Conservation (phyloP, 2,329 filamentous ascomycete species). For the Chlorencoelia australis region DNA sequence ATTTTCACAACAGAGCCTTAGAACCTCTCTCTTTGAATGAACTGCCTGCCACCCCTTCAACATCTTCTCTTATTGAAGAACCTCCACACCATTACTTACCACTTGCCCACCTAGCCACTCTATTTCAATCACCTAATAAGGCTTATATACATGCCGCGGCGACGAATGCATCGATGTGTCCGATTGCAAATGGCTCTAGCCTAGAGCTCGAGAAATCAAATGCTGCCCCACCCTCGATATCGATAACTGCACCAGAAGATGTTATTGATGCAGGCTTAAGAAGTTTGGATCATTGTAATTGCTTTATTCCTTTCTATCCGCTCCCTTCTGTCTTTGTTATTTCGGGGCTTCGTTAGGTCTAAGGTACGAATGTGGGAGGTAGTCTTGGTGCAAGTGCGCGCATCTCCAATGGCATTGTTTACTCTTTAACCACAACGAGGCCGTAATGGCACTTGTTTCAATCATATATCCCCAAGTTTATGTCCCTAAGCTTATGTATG, state of each 20-base stretch:
- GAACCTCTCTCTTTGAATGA: too few species aligned
- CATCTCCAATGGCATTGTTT: too few species aligned
- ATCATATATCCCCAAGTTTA: not conserved
- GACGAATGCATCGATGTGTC: constrained; percentile 27
- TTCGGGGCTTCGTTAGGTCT: too few species aligned
- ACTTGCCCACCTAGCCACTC: constrained; percentile 4
- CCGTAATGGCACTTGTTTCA: too few species aligned
- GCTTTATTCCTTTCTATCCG: too few species aligned
- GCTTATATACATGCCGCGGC: constrained; percentile 19
- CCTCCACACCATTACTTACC: constrained; percentile 15
- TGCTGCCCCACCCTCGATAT: constrained; percentile 21
- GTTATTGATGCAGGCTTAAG: constrained; percentile 64
- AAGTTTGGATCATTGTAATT: constrained; percentile 66
- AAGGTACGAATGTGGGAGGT: too few species aligned
- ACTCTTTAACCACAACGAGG: too few species aligned
- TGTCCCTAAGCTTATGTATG: too few species aligned
- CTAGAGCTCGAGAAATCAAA: constrained; percentile 24
- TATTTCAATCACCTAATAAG: not conserved
- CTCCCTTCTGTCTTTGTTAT: too few species aligned
- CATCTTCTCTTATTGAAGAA: not conserved
- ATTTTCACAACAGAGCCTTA: too few species aligned
- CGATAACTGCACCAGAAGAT: constrained; percentile 19
- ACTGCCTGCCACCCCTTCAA: too few species aligned
- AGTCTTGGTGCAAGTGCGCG: too few species aligned
- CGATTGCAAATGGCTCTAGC: constrained; percentile 25